Conservation (phyloP, 2,329 filamentous ascomycete species). For the Cladosporium oxysporum region DNA sequence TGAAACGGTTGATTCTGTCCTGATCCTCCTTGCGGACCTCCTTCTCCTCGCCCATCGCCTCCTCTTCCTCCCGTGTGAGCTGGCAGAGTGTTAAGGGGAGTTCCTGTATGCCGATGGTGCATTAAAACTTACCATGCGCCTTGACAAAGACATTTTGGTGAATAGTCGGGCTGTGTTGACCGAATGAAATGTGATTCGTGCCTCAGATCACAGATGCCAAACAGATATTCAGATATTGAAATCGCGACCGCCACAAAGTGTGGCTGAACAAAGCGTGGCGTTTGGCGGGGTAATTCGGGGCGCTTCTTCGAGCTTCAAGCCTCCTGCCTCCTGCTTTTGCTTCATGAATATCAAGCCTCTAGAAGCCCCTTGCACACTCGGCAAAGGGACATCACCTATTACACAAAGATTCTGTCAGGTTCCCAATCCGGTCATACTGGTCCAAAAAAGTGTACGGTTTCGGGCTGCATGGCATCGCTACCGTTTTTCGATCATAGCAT, state of each 20-base stretch:
- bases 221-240: conserved; percentile 16
- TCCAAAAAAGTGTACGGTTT: neutral
- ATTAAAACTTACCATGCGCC: conserved; percentile 52
- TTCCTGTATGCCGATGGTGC: too few species aligned
- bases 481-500: neutral
- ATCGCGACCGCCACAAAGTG: conserved; percentile 9
- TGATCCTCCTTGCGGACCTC: conserved; percentile 96
- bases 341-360: neutral
- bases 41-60: conserved; percentile 73
- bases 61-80: conserved; percentile 94
- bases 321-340: neutral
- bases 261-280: neutral
- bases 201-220: neutral
- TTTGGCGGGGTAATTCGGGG: neutral
- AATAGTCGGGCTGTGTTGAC: conserved; percentile 11
- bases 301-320: neutral
- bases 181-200: conserved; percentile 1
- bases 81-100: conserved; percentile 50
- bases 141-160: conserved; percentile 39
- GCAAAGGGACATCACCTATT: neutral
- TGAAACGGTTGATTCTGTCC: conserved; percentile 98
- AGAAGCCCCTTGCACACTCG: neutral
- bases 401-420: neutral
- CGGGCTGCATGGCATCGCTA: neutral
- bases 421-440: neutral